These are phyloP conservation scores for Penicillium olsonii DNA, from an alignment of 2,329 filamentous ascomycete species.

Conservation along the genomic window DNA sequence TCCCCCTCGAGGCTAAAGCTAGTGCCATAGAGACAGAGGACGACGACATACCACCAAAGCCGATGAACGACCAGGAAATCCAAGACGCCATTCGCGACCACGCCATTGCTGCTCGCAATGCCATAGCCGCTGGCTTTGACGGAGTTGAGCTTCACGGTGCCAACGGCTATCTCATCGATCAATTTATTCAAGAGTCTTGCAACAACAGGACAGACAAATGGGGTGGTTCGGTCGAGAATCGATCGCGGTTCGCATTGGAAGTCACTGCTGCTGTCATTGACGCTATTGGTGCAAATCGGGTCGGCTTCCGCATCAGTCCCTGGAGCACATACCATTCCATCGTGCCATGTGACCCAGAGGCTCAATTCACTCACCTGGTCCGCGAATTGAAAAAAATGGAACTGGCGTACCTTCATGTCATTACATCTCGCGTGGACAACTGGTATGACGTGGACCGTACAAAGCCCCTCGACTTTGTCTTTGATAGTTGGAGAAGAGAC, in stretches of 20 bases:
- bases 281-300: slow-evolving; percentile 47
- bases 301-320: slow-evolving; percentile 48
- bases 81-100: too few relatives aligned
- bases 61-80: too few relatives aligned
- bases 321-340: slow-evolving; percentile 42
- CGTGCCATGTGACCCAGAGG: slow-evolving; percentile 49
- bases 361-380: slow-evolving; percentile 49
- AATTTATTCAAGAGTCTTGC: slow-evolving; percentile 50
- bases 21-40: too few relatives aligned
- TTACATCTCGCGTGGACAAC: too few relatives aligned
- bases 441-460: too few relatives aligned
- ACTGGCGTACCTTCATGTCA: slow-evolving; percentile 62
- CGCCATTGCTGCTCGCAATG: too few relatives aligned
- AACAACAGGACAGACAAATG: slow-evolving; percentile 54
- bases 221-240: slow-evolving; percentile 54
- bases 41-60: too few relatives aligned
- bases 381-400: slow-evolving; percentile 55
- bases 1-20: too few relatives aligned
- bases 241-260: slow-evolving; percentile 57
- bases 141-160: slow-evolving; percentile 53
- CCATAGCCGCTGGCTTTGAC: slow-evolving; percentile 57
- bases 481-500: too few relatives aligned
- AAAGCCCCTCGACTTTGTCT: too few relatives aligned
- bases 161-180: slow-evolving; percentile 55
- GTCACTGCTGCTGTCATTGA: slow-evolving; percentile 47